Percentiles rank a stretch among this genome's conserved stretches.
Conservation (phyloP, 2,329 filamentous ascomycete species). For the Colletotrichum navitas region DNA sequence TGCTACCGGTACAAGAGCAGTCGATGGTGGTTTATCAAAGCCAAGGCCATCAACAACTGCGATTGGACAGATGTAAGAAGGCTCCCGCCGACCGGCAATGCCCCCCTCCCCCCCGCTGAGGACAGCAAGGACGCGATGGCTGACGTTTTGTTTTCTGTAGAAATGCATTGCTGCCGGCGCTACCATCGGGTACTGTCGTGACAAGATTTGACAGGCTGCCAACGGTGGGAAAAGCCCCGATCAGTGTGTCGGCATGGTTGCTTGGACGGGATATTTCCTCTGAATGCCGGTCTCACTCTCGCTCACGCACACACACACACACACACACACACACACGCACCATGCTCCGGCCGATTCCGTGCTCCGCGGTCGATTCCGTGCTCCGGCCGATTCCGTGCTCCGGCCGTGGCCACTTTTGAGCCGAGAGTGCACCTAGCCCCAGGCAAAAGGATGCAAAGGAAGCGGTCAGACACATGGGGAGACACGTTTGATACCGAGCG, state of each 20-base stretch:
- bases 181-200: not conserved
- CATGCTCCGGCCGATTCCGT: no score
- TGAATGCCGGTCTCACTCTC: no score
- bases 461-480: not conserved
- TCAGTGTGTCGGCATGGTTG: not conserved
- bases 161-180: constrained; percentile 3
- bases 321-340: no score
- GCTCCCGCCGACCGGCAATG: not conserved
- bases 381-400: no score
- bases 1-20: constrained; percentile 20
- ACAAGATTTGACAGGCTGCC: not conserved
- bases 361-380: no score
- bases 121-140: not conserved
- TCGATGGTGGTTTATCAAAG: no score
- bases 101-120: no score
- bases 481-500: no score
- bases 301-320: no score
- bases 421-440: not conserved
- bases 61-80: constrained; percentile 21
- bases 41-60: constrained; percentile 26
- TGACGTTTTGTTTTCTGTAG: not conserved
- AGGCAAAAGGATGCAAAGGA: not conserved
- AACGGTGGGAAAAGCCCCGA: not conserved
- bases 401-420: not conserved
- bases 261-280: not conserved